Base-by-base conservation (phyloP, 1,284 basidiomycete species). In the Leccinum insolens region DNA sequence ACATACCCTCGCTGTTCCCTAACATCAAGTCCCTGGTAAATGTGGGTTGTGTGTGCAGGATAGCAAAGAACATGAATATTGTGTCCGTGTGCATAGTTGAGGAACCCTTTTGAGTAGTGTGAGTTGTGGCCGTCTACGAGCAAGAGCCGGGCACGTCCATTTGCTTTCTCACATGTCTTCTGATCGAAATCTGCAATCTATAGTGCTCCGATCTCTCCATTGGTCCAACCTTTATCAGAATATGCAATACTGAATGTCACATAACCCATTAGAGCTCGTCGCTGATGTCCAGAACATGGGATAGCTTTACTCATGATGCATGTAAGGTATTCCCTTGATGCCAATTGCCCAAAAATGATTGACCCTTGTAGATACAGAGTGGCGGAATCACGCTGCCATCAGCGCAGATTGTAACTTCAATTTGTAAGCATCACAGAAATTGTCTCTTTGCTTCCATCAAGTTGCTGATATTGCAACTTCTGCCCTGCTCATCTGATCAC, bases 11-110 rank as follows among this genome's bases (percentile, higher is more conserved):
- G 22, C 22, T 22, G 22, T 22, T 22, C 22, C 22, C 22, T 22
- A 22, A n/a, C n/a, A n/a, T n/a, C 28, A 28, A 68, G 62, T 4
- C 59, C 65, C 9, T 68, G 49, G 11, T 68, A 67, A 2, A 68
- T 41, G n/a, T 68, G 67, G 6, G 61, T 68, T 0, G 46, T 6
- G n/a, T 68, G 65, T 44, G 67, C 57, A 0, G 25, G 65, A 7
- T 57, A 57, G 22, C 52, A 57, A 14, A 57, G 52, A 57, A 57
- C 52, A 57, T 57, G 52, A 57, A 57, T 57, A 25, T 57, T 28
- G 22, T 57, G 22, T 57, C 7, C 12, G 20, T 25, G 12, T 25
- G 22, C 52, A 57, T 57, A 57, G 22, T 57, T 11, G 4, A 57
- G 52, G 22, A 57, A 57, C 2, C 4, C 52, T 57, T 37, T 67